Evolutionary conservation across 768 basidiomycete species (phyloP).

Genomic region (Pleurotus salmoneostramineus): DNA sequence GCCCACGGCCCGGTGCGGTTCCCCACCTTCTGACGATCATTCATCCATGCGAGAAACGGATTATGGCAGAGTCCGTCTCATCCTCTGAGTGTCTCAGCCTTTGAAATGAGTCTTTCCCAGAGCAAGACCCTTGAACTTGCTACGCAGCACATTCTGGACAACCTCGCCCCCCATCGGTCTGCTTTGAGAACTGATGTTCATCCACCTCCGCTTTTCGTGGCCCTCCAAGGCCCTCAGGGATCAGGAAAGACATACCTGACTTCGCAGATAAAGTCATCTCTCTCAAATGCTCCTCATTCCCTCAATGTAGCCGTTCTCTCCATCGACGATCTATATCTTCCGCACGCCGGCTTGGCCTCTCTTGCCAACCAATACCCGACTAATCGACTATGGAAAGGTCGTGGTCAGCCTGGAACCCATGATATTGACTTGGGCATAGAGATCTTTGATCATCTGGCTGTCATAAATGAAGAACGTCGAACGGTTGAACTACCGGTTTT

Average conservation of each 20-base stretch:
- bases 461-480: slow-evolving; percentile 10
- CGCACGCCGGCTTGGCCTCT: slow-evolving; percentile 53
- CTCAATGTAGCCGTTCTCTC: slow-evolving; percentile 65
- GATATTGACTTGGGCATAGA: slow-evolving; percentile 65
- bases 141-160: background rate
- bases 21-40: too few relatives aligned
- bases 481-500: slow-evolving; percentile 68
- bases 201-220: slow-evolving; percentile 71
- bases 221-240: slow-evolving; percentile 91
- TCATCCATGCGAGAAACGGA: too few relatives aligned
- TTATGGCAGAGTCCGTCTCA: too few relatives aligned
- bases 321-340: slow-evolving; percentile 84
- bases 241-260: slow-evolving; percentile 88
- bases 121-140: background rate
- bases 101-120: background rate
- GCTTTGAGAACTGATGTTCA: slow-evolving; percentile 6
- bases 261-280: slow-evolving; percentile 42
- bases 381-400: slow-evolving; percentile 71
- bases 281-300: slow-evolving; percentile 38
- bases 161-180: slow-evolving; percentile 1
- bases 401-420: slow-evolving; percentile 94
- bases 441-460: slow-evolving; percentile 47
- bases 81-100: background rate
- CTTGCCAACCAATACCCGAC: slow-evolving; percentile 52
- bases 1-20: too few relatives aligned